phyloP scores from a whole-genome alignment of 1,284 basidiomycete genomes.

The Ustilago xerochloae region DNA sequence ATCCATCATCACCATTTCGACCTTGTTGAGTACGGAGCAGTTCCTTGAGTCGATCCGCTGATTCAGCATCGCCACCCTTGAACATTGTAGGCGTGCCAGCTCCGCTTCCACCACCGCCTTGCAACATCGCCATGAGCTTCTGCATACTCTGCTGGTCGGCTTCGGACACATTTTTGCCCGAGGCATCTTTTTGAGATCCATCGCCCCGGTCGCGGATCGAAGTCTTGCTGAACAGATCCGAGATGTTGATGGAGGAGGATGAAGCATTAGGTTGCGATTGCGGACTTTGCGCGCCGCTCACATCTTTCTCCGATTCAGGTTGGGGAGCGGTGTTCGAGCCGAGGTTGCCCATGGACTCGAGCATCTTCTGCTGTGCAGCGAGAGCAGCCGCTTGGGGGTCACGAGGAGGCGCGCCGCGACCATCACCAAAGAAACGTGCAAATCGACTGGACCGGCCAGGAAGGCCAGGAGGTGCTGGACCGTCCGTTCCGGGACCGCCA shows the following conservation, averaged over 20 bases:
- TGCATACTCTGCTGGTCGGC: slow-evolving; percentile 66
- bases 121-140: slow-evolving; percentile 66
- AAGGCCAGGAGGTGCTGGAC: slow-evolving; percentile 44
- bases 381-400: slow-evolving; percentile 59
- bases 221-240: slow-evolving; percentile 46
- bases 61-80: slow-evolving; percentile 11
- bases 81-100: slow-evolving; percentile 21
- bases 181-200: slow-evolving; percentile 22
- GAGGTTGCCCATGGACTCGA: slow-evolving; percentile 37
- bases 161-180: slow-evolving; percentile 48
- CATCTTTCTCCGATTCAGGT: slow-evolving; percentile 12
- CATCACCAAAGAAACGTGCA: slow-evolving; percentile 65
- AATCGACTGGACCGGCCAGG: slow-evolving; percentile 66
- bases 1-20: slow-evolving; percentile 21
- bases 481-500: slow-evolving; percentile 19
- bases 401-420: slow-evolving; percentile 37
- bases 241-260: slow-evolving; percentile 47
- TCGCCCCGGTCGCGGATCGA: slow-evolving; percentile 31
- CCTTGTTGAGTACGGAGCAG: slow-evolving; percentile 28
- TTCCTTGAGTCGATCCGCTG: slow-evolving; percentile 31
- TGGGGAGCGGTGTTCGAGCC: slow-evolving; percentile 2
- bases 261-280: slow-evolving; percentile 33
- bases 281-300: slow-evolving; percentile 8
- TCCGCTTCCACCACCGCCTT: slow-evolving; percentile 39
- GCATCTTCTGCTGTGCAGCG: slow-evolving; percentile 54